Conservation (phyloP, 176 grass and related monocot species). For the Eleusine coracana region DNA sequence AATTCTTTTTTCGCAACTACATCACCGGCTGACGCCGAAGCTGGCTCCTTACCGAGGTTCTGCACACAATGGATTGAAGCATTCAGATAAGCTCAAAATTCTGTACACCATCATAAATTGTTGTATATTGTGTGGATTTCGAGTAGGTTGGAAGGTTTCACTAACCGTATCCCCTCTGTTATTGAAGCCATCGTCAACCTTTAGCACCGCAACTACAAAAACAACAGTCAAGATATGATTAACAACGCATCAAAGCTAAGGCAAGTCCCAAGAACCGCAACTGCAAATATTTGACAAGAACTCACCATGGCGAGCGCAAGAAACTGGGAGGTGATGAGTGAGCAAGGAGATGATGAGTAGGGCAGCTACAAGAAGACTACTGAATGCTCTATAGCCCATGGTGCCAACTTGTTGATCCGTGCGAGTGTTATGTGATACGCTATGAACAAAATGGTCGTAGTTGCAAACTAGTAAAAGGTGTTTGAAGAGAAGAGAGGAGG, state of each 20-base stretch:
- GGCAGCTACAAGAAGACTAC: background rate
- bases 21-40: background rate
- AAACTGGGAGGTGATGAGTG: slow-evolving; percentile 8
- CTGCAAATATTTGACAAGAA: background rate
- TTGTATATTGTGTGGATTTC: background rate
- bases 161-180: slow-evolving; percentile 22
- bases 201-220: slow-evolving; percentile 38
- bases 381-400: slow-evolving; percentile 19
- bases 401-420: background rate
- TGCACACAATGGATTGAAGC: background rate
- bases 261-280: background rate
- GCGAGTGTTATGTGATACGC: background rate
- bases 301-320: slow-evolving; percentile 48
- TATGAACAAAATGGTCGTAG: background rate
- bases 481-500: background rate
- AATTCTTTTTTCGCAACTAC: background rate
- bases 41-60: background rate
- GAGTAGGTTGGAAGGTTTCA: background rate
- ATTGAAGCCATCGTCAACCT: background rate
- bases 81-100: background rate
- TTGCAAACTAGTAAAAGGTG: background rate
- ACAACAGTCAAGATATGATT: background rate
- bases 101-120: background rate
- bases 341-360: slow-evolving; percentile 31
- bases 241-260: background rate